phyloP scores from a whole-genome alignment of 1,139 yeast species.

The Nakaseomyces nivariensis region DNA sequence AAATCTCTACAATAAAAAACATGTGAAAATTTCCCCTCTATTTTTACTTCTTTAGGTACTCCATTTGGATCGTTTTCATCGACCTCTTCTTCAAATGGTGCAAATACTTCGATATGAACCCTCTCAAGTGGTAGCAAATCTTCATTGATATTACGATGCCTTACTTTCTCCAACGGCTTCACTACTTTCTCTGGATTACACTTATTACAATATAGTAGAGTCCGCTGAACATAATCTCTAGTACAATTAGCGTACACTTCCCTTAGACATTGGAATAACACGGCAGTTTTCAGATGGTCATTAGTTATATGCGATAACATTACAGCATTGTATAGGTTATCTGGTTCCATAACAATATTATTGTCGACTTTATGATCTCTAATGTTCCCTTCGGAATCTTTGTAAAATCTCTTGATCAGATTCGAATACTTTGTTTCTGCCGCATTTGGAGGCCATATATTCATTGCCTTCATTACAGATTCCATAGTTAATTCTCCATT shows the following conservation, averaged over 20 bases:
- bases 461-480: slow-evolving; percentile 14
- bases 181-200: slow-evolving; percentile 19
- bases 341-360: slow-evolving; percentile 25
- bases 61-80: not conserved
- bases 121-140: slow-evolving; percentile 24
- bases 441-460: slow-evolving; percentile 14
- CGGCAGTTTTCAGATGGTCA: slow-evolving; percentile 16
- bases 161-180: slow-evolving; percentile 11
- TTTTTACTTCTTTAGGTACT: slow-evolving; percentile 4
- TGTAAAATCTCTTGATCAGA: slow-evolving; percentile 20
- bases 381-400: slow-evolving; percentile 16
- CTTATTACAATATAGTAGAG: slow-evolving; percentile 21
- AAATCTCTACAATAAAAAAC: slow-evolving; percentile 25
- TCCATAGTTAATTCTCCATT: slow-evolving; percentile 15
- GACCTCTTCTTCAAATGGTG: slow-evolving; percentile 16
- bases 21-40: slow-evolving; percentile 24
- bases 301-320: slow-evolving; percentile 26
- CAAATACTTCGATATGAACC: slow-evolving; percentile 24
- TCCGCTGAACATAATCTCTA: slow-evolving; percentile 13
- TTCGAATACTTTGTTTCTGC: slow-evolving; percentile 17
- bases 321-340: slow-evolving; percentile 21
- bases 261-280: slow-evolving; percentile 14
- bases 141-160: slow-evolving; percentile 15
- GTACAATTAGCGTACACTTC: slow-evolving; percentile 23
- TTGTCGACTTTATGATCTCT: slow-evolving; percentile 20